Conservation (phyloP, 2,329 filamentous ascomycete genomes). For the Nakataea oryzae region DNA sequence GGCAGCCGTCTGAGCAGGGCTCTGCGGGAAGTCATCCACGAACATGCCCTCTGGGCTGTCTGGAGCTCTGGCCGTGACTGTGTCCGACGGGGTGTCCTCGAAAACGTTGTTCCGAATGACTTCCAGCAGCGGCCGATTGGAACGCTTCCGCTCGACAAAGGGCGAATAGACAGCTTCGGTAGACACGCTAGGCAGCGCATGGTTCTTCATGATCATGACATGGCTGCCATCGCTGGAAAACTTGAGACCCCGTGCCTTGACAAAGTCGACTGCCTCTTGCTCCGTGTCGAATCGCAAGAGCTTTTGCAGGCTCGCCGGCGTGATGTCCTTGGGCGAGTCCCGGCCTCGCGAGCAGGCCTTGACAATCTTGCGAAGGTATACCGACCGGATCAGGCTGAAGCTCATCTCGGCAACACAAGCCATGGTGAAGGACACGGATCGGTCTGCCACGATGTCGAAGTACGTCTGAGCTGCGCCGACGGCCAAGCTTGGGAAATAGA, state of each 20-base stretch:
- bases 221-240: constrained; percentile 32
- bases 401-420: constrained; percentile 60
- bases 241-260: constrained; percentile 43
- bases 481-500: constrained; percentile 2
- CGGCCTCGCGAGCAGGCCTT: constrained; percentile 45
- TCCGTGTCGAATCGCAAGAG: constrained; percentile 59
- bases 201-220: constrained; percentile 26
- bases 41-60: constrained; percentile 14
- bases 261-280: constrained; percentile 55
- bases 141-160: constrained; percentile 52
- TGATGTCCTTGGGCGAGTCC: constrained; percentile 49
- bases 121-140: constrained; percentile 36
- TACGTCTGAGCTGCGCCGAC: constrained; percentile 27
- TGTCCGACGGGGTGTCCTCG: constrained; percentile 16
- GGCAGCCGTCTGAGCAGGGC: neutral
- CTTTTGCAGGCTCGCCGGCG: constrained; percentile 41
- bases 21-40: constrained; percentile 9
- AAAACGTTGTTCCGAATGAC: constrained; percentile 46
- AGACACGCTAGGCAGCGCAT: constrained; percentile 14
- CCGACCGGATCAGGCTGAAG: constrained; percentile 49
- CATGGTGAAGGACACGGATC: constrained; percentile 55
- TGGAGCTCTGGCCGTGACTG: neutral
- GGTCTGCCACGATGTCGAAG: constrained; percentile 48
- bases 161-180: constrained; percentile 41
- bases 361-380: constrained; percentile 44